Base-by-base conservation (phyloP, 2,329 filamentous ascomycete genomes). In the Calonectria naviculata region DNA sequence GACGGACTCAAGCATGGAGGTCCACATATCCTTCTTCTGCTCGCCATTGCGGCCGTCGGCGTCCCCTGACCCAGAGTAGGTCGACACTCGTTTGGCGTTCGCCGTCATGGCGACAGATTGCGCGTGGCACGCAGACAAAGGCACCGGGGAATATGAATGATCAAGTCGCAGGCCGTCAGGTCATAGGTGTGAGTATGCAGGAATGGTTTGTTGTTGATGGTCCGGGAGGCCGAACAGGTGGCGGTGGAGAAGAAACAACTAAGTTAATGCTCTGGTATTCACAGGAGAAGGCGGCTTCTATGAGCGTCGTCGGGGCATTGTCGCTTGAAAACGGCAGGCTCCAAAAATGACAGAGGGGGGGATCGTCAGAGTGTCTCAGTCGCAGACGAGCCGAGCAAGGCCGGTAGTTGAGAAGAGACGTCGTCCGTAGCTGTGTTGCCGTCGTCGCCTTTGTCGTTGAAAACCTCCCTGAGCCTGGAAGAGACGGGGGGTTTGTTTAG, bases 1-100 rank as follows among this genome's bases (percentile, higher is more conserved):
- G 77, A 97, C 95, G 65, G 91, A 93, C 83, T 97, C 94, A 76
- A 98, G 89, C 93, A 98, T 94, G 52, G 94, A 95, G 72, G 93
- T 95, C 96, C 96, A 98, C 84, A 98, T 92, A 81, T 97, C 94
- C 84, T 94, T 94, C 85, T 94, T 95, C 74, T 93, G 92, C 78
- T 93, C 92, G 83, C 87, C 89, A 85, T 90, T 89, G 75, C 88
- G 89, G 78, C 85, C 85, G 60, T 90, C 90, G 68, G 87, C 86
- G n/a, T 84, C 82, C 71, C 87, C 87, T 74, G 86, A 91, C 75
- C 84, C 88, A 77, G 84, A 85, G 72, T 89, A 90, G 79, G 86
- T 90, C 71, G 89, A 91, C 80, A 87, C 85, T 77, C 89, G 86
- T 80, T 90, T 90, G 72, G 85, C 82, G 80, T 85, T 88, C 76